Percentiles rank a stretch among this genome's conserved stretches.
These are phyloP conservation scores for Pseudogymnoascus sp. DNA, from an alignment of 2,329 filamentous ascomycete species.

Conservation along the genomic window DNA sequence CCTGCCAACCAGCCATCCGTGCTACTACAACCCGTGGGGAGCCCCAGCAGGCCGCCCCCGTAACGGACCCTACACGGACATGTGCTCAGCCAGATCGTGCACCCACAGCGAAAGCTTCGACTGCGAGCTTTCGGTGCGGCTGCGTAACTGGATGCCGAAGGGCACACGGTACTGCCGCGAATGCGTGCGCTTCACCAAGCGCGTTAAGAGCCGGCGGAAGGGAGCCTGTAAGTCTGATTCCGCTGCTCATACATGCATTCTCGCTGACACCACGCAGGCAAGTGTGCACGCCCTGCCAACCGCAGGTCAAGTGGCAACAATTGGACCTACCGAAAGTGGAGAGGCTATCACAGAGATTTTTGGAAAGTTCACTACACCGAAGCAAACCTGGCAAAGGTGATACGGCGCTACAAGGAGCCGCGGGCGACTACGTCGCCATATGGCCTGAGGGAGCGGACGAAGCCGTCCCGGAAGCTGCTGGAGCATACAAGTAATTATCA, in stretches of 20 bases:
- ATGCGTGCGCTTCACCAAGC: not conserved
- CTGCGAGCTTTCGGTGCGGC: not conserved
- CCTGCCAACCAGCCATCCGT: not conserved
- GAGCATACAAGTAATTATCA: not conserved
- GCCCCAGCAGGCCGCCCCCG: no score
- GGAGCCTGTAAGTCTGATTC: not conserved
- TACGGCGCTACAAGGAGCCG: not conserved
- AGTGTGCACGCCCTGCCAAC: not conserved
- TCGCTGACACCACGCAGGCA: not conserved
- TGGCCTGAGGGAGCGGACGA: not conserved
- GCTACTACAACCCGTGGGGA: not conserved
- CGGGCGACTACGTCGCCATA: not conserved
- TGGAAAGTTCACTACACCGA: not conserved
- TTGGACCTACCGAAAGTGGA: not conserved
- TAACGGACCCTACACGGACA: not conserved
- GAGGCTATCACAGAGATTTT: not conserved
- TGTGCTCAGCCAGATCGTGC: not conserved
- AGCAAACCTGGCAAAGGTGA: not conserved
- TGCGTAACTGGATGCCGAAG: not conserved
- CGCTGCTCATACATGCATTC: not conserved
- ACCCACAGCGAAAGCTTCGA: not conserved
- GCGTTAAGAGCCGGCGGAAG: not conserved
- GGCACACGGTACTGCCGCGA: not conserved
- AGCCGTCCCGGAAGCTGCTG: not conserved
- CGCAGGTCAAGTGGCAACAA: not conserved